A percentile compares a stretch with the other conserved stretches of the same genome.
Conservation (phyloP, 2,329 filamentous ascomycete genomes). For the Neonectria magnoliae region DNA sequence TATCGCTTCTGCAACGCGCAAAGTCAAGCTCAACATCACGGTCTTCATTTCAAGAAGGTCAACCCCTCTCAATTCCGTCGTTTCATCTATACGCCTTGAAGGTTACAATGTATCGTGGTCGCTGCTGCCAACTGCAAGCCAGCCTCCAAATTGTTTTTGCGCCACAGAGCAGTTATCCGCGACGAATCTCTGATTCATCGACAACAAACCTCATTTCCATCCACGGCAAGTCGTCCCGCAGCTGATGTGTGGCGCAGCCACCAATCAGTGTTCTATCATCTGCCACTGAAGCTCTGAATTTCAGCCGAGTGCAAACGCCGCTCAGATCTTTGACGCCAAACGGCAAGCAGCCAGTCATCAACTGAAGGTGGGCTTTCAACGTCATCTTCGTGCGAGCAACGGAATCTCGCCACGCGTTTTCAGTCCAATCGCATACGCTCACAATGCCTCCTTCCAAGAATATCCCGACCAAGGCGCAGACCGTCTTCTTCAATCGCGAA, state of each 20-base stretch:
- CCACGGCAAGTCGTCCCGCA: background rate
- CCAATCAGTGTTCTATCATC: background rate
- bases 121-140: background rate
- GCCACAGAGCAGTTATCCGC: background rate
- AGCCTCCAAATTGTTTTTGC: background rate
- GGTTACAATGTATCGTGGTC: background rate
- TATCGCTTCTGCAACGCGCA: background rate
- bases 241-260: background rate
- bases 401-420: background rate
- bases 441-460: conserved; percentile 28
- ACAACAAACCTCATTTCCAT: background rate
- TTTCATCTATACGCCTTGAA: background rate
- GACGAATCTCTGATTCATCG: conserved; percentile 3
- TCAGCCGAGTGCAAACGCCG: background rate
- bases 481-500: conserved; percentile 39
- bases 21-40: no score
- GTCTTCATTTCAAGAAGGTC: background rate
- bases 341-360: background rate
- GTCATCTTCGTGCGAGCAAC: background rate
- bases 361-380: background rate
- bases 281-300: background rate
- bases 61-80: background rate
- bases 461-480: conserved; percentile 5
- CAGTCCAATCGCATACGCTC: background rate
- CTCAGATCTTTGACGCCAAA: background rate